These are phyloP conservation scores for Uronychia setigera DNA, from an alignment of 73 alveolate genomes.

Conservation along the genomic window DNA sequence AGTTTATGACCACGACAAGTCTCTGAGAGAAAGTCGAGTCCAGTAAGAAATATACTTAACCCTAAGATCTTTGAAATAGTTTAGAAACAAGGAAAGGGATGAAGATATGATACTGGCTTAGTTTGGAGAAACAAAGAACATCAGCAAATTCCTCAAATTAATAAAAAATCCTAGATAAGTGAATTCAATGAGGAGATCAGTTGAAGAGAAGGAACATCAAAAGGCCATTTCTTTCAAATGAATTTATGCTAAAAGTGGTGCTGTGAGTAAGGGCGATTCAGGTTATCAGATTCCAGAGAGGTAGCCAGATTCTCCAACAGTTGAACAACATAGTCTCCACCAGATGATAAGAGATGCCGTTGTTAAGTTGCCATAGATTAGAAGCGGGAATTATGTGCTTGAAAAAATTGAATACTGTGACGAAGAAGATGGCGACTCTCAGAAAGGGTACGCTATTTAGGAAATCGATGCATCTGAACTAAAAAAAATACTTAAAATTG, in stretches of 20 bases:
- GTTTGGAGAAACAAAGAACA: neutral
- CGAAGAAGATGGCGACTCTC: neutral
- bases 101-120: neutral
- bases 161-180: too few relatives aligned
- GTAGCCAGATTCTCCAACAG: too few relatives aligned
- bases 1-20: neutral
- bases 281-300: too few relatives aligned
- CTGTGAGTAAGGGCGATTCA: too few relatives aligned
- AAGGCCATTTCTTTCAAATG: too few relatives aligned
- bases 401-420: too few relatives aligned
- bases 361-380: too few relatives aligned
- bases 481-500: neutral
- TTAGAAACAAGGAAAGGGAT: neutral
- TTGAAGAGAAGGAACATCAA: too few relatives aligned
- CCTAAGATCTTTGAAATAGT: neutral
- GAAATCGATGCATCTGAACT: neutral
- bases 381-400: neutral
- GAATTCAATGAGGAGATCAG: too few relatives aligned
- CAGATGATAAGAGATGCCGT: too few relatives aligned
- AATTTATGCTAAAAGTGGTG: too few relatives aligned
- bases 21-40: neutral
- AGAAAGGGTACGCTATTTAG: neutral
- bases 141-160: neutral
- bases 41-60: neutral
- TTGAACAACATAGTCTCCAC: too few relatives aligned